Evolutionary conservation across 2,329 filamentous ascomycete species (phyloP).

Genomic region (Colletotrichum lini): DNA sequence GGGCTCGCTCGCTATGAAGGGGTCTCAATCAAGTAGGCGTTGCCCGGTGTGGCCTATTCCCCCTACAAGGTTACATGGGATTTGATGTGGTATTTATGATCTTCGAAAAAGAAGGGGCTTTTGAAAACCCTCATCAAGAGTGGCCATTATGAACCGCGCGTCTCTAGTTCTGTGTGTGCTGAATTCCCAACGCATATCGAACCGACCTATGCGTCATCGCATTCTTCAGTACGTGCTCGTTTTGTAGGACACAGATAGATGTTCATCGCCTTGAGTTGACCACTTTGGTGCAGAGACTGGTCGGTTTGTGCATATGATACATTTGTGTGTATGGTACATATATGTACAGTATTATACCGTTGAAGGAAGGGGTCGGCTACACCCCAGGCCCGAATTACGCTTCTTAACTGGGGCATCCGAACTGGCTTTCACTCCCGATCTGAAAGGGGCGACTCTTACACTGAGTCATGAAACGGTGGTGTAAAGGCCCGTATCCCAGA

Average conservation of each 20-base stretch:
- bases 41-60: conserved; percentile 19
- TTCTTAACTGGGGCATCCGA: not conserved
- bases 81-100: conserved; percentile 8
- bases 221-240: not conserved
- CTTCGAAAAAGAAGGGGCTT: conserved; percentile 30
- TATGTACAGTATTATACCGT: not conserved
- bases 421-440: no score
- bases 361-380: no score
- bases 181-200: not conserved
- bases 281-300: not conserved
- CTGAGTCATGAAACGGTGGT: conserved; percentile 11
- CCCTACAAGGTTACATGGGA: conserved; percentile 27
- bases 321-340: not conserved
- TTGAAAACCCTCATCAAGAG: not conserved
- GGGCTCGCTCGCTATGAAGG: conserved; percentile 40
- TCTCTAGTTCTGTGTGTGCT: no score
- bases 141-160: not conserved
- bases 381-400: not conserved
- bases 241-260: no score
- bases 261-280: no score
- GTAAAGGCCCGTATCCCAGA: conserved; percentile 69
- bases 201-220: no score
- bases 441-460: not conserved
- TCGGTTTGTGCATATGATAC: not conserved
- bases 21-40: conserved; percentile 35